phyloP scores from a whole-genome alignment of 495 filamentous ascomycete genomes.

The Xylaria cubensis region DNA sequence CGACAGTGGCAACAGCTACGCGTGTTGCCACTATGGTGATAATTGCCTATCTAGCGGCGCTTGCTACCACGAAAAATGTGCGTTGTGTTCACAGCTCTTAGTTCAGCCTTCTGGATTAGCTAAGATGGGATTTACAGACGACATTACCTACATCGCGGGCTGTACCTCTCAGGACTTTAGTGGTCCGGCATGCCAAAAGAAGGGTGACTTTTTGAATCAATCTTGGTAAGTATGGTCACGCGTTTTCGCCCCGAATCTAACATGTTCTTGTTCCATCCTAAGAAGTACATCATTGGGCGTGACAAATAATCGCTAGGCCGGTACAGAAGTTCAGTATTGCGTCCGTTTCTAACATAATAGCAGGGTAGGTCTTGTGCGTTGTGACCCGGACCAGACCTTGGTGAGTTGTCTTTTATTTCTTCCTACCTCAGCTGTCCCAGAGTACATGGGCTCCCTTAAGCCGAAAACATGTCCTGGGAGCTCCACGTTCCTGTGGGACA shows the following conservation, averaged over 20 bases:
- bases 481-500: neutral
- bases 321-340: neutral
- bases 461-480: neutral
- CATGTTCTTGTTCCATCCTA: neutral
- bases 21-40: conserved; percentile 38
- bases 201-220: conserved; percentile 31
- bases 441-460: neutral
- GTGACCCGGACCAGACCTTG: conserved; percentile 31
- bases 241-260: neutral
- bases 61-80: conserved; percentile 32
- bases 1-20: conserved; percentile 36
- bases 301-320: neutral
- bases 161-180: conserved; percentile 39
- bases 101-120: conserved; percentile 1
- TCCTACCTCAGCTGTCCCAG: neutral
- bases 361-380: conserved; percentile 38
- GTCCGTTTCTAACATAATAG: neutral
- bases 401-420: neutral
- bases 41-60: conserved; percentile 31
- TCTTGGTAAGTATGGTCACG: conserved; percentile 29
- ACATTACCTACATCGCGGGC: conserved; percentile 39
- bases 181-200: conserved; percentile 35
- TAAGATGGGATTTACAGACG: conserved; percentile 21
- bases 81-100: neutral
- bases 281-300: no score